A percentile compares a stretch with the other conserved stretches of the same genome.
Conservation (phyloP, 306 rosid genomes). For the Myrica gale region DNA sequence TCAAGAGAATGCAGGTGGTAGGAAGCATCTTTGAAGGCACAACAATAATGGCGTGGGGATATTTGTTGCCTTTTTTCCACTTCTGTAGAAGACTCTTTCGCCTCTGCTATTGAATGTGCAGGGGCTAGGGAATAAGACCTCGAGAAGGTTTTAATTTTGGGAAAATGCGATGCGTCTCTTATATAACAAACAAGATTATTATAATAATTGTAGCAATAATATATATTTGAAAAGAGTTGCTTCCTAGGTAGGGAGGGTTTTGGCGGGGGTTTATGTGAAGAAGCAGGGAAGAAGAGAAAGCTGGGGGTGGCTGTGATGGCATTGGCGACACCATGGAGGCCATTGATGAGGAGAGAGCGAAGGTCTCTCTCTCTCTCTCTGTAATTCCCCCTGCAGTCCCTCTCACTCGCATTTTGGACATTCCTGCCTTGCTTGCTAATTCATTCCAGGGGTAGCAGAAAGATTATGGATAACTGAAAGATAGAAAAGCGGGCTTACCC, state of each 20-base stretch:
- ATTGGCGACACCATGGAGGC: not conserved
- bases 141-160: slow-evolving; percentile 29
- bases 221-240: slow-evolving; percentile 4
- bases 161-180: slow-evolving; percentile 45
- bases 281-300: slow-evolving; percentile 14
- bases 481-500: slow-evolving; percentile 25
- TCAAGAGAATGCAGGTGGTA: slow-evolving; percentile 64
- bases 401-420: slow-evolving; percentile 34
- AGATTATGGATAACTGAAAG: not conserved
- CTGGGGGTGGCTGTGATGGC: slow-evolving; percentile 1
- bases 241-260: slow-evolving; percentile 37
- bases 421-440: slow-evolving; percentile 52
- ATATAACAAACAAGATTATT: slow-evolving; percentile 36
- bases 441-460: slow-evolving; percentile 32
- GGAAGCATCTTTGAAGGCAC: slow-evolving; percentile 51
- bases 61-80: slow-evolving; percentile 3
- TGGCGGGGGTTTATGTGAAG: slow-evolving; percentile 21
- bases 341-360: slow-evolving; percentile 2
- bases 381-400: slow-evolving; percentile 35
- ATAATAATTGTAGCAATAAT: slow-evolving; percentile 13
- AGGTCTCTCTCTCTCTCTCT: not conserved
- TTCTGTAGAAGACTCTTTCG: slow-evolving; percentile 18
- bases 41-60: slow-evolving; percentile 26
- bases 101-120: slow-evolving; percentile 35
- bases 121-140: slow-evolving; percentile 9